Percentiles rank a stretch among this genome's conserved stretches.
Evolutionary conservation across 1,139 yeast species (phyloP).

Genomic region (Yamadazyma buinensis): DNA sequence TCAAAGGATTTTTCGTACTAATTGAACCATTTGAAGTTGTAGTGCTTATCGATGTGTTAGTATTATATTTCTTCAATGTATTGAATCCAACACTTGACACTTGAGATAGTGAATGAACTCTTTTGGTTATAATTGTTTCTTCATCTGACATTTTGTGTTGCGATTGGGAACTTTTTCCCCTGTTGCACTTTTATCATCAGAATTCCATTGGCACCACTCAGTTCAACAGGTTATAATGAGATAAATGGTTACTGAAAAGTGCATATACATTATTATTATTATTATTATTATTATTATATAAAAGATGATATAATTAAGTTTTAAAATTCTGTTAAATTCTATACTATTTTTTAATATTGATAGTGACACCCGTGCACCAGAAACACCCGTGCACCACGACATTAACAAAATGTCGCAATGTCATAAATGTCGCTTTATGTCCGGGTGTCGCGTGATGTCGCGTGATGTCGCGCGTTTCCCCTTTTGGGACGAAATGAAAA

Average conservation of each 20-base stretch:
- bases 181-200: too few relatives aligned
- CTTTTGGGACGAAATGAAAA: slow-evolving; percentile 6
- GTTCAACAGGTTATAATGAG: too few relatives aligned
- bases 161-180: too few relatives aligned
- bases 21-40: slow-evolving; percentile 12
- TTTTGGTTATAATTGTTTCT: slow-evolving; percentile 1
- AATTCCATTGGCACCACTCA: too few relatives aligned
- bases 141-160: slow-evolving; percentile 7
- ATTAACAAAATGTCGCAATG: neutral
- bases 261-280: too few relatives aligned
- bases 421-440: neutral
- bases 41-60: slow-evolving; percentile 29
- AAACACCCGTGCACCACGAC: neutral
- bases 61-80: slow-evolving; percentile 31
- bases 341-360: too few relatives aligned
- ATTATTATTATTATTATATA: too few relatives aligned
- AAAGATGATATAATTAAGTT: too few relatives aligned
- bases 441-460: neutral
- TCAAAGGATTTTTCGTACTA: slow-evolving; percentile 19
- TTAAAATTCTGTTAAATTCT: too few relatives aligned
- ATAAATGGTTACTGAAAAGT: too few relatives aligned
- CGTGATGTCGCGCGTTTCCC: neutral
- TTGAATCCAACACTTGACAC: slow-evolving; percentile 42
- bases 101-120: slow-evolving; percentile 16
- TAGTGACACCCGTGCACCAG: too few relatives aligned